phyloP scores from a whole-genome alignment of 1,139 yeast genomes.

The Suhomyces bribrorum region DNA sequence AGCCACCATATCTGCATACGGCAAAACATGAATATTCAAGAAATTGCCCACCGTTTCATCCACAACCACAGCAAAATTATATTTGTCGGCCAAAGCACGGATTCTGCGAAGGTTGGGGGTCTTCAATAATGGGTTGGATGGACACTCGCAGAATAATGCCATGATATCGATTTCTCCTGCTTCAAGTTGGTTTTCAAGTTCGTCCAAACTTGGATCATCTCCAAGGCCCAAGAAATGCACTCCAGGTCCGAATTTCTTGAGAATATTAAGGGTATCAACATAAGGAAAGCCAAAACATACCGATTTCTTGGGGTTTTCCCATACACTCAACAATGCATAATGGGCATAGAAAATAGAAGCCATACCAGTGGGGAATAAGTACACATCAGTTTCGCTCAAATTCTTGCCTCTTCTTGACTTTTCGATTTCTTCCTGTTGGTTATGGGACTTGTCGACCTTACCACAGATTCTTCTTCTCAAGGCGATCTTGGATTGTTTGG shows the following conservation, averaged over 20 bases:
- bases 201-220: conserved; percentile 68
- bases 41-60: conserved; percentile 96
- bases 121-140: conserved; percentile 85
- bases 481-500: conserved; percentile 72
- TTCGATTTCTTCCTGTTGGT: conserved; percentile 33
- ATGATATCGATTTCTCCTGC: conserved; percentile 64
- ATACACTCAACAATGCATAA: conserved; percentile 52
- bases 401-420: conserved; percentile 34
- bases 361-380: conserved; percentile 89
- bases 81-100: conserved; percentile 64
- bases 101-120: conserved; percentile 75
- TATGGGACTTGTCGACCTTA: conserved; percentile 51
- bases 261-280: conserved; percentile 84
- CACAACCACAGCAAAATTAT: conserved; percentile 73
- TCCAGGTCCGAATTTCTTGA: conserved; percentile 88
- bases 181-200: conserved; percentile 60
- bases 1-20: conserved; percentile 81
- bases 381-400: conserved; percentile 66
- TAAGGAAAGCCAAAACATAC: conserved; percentile 96
- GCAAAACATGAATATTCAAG: conserved; percentile 77
- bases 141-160: conserved; percentile 86
- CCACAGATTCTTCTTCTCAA: conserved; percentile 76
- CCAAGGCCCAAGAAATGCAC: conserved; percentile 83
- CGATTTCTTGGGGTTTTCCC: conserved; percentile 53
- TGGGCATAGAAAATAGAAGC: conserved; percentile 86